These are phyloP conservation scores for Trapa bicornis DNA, from an alignment of 345 rosid species.

Conservation along the genomic window DNA sequence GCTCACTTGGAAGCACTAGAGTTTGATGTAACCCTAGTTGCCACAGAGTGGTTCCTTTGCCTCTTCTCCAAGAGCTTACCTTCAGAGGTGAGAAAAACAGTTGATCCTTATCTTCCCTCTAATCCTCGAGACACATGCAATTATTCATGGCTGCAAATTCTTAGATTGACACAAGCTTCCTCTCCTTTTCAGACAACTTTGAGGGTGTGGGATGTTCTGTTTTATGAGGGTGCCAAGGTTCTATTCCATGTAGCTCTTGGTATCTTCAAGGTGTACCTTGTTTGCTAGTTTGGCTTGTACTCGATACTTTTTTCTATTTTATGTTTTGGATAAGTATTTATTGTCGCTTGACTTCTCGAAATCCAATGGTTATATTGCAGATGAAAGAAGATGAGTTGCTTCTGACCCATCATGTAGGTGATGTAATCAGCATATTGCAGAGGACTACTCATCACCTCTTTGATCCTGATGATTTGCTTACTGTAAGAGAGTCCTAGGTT, in stretches of 20 bases:
- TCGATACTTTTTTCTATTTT: neutral
- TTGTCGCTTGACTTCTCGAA: neutral
- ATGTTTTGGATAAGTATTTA: neutral
- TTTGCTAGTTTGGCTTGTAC: neutral
- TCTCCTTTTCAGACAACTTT: slow-evolving; percentile 64
- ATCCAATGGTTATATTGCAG: slow-evolving; percentile 23
- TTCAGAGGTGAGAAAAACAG: slow-evolving; percentile 60
- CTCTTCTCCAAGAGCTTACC: slow-evolving; percentile 98
- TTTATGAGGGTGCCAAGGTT: slow-evolving; percentile 96
- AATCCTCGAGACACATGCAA: neutral
- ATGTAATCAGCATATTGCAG: slow-evolving; percentile 74
- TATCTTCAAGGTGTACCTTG: slow-evolving; percentile 60
- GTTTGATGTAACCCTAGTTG: slow-evolving; percentile 95
- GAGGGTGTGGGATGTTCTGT: slow-evolving; percentile 97
- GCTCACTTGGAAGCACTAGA: slow-evolving; percentile 78
- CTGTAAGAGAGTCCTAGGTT: slow-evolving; percentile 29
- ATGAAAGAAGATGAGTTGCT: slow-evolving; percentile 93
- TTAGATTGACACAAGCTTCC: neutral
- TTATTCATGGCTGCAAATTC: slow-evolving; percentile 2
- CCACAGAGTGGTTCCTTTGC: slow-evolving; percentile 99
- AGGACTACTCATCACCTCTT: slow-evolving; percentile 83
- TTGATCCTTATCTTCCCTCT: neutral
- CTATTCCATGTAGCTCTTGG: slow-evolving; percentile 97
- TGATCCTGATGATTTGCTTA: slow-evolving; percentile 91
- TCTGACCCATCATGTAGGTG: slow-evolving; percentile 84